phyloP scores from a whole-genome alignment of 441 rosid genomes.

The Daphne laureola region DNA sequence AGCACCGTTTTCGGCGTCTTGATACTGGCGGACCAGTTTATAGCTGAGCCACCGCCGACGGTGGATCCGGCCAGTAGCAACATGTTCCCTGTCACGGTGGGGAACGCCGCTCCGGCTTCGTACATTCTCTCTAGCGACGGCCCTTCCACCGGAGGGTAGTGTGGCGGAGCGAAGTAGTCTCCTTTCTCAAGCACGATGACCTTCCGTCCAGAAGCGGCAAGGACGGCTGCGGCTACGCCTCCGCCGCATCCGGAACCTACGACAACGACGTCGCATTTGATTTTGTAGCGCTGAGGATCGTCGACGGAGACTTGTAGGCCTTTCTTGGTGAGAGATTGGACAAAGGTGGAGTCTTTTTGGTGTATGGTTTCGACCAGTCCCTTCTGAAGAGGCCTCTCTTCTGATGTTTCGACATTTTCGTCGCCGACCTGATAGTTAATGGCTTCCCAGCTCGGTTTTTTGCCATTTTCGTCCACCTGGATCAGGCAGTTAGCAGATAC shows the following conservation, averaged over 20 bases:
- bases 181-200: constrained; percentile 88
- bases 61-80: constrained; percentile 60
- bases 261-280: constrained; percentile 70
- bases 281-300: constrained; percentile 17
- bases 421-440: constrained; percentile 38
- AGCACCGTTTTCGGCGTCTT: constrained; percentile 57
- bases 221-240: constrained; percentile 83
- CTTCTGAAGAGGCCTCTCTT: constrained; percentile 56
- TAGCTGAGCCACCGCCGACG: constrained; percentile 82
- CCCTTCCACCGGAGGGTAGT: constrained; percentile 63
- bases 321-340: constrained; percentile 41
- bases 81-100: constrained; percentile 29
- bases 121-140: constrained; percentile 43
- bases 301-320: constrained; percentile 43
- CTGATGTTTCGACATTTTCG: constrained; percentile 10
- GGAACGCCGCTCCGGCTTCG: constrained; percentile 60
- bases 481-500: too few relatives aligned
- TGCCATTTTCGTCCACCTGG: constrained; percentile 53
- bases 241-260: constrained; percentile 98
- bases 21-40: constrained; percentile 86
- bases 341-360: constrained; percentile 39
- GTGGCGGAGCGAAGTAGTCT: constrained; percentile 44
- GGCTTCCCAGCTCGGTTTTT: constrained; percentile 70
- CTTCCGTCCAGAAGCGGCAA: constrained; percentile 65
- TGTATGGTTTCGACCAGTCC: constrained; percentile 58